These are phyloP conservation scores for Jamesozyma spencerorum DNA, from an alignment of 805 yeast species.

Conservation along the genomic window DNA sequence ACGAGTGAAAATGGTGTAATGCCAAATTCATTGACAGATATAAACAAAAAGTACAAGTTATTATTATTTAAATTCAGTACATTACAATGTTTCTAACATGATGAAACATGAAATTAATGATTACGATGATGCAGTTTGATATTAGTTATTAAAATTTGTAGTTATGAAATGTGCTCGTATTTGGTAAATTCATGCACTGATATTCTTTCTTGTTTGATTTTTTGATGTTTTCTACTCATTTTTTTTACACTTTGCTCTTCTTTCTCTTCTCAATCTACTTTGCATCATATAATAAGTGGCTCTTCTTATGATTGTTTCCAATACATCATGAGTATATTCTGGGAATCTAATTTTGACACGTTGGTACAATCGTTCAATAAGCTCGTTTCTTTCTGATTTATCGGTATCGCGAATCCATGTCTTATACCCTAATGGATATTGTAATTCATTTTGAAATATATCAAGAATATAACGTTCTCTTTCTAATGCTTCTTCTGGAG, in stretches of 20 bases:
- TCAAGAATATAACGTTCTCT: conserved; percentile 46
- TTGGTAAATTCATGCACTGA: no score
- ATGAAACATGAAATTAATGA: no score
- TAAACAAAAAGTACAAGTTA: no score
- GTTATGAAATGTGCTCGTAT: no score
- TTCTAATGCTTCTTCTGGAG: conserved; percentile 45
- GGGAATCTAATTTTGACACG: conserved; percentile 40
- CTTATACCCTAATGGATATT: conserved; percentile 64
- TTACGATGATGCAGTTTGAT: no score
- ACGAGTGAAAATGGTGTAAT: no score
- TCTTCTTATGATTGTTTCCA: conserved; percentile 69
- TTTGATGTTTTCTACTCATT: background rate
- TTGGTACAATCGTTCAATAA: conserved; percentile 40
- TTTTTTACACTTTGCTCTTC: conserved; percentile 40
- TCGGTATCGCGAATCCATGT: conserved; percentile 82
- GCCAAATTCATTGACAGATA: no score
- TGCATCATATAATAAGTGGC: conserved; percentile 79
- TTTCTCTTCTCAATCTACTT: conserved; percentile 58
- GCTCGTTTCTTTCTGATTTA: conserved; percentile 41
- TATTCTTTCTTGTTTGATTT: background rate
- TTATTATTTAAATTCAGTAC: no score
- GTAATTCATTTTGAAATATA: conserved; percentile 47
- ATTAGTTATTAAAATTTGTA: no score
- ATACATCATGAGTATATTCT: conserved; percentile 37
- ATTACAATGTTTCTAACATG: no score